A percentile compares a stretch with the other conserved stretches of the same genome.
phyloP scores from a whole-genome alignment of 192 early-diverging fungal species.

The Gigaspora rosea region DNA sequence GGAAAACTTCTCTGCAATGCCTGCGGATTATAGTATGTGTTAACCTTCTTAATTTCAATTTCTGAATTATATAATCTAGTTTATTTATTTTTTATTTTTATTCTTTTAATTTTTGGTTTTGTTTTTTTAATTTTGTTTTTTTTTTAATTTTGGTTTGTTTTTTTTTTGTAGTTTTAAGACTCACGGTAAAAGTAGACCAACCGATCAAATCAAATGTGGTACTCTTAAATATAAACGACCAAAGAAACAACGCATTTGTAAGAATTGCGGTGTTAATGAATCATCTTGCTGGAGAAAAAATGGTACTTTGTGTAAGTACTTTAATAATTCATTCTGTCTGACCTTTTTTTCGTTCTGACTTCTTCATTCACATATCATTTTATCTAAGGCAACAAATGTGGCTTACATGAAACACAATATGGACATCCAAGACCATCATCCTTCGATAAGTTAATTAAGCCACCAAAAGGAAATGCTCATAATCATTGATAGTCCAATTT shows the following conservation, averaged over 20 bases:
- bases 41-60: background rate
- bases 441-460: too few species aligned
- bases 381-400: too few species aligned
- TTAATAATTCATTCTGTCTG: too few species aligned
- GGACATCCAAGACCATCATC: too few species aligned
- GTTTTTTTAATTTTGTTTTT: background rate
- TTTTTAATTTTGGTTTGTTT: too few species aligned
- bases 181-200: background rate
- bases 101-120: background rate
- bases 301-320: too few species aligned
- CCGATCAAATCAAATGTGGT: background rate
- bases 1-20: slow-evolving; percentile 86
- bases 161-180: background rate
- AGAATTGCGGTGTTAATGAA: background rate
- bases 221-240: background rate
- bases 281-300: background rate
- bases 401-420: too few species aligned
- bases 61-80: background rate
- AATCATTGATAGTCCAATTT: too few species aligned
- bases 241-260: background rate
- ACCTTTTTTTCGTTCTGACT: too few species aligned
- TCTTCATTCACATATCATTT: too few species aligned
- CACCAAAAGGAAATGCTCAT: too few species aligned
- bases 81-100: background rate
- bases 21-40: slow-evolving; percentile 80